phyloP scores from a whole-genome alignment of 2,329 filamentous ascomycete species.

The Torrubiella hemipterigena region DNA sequence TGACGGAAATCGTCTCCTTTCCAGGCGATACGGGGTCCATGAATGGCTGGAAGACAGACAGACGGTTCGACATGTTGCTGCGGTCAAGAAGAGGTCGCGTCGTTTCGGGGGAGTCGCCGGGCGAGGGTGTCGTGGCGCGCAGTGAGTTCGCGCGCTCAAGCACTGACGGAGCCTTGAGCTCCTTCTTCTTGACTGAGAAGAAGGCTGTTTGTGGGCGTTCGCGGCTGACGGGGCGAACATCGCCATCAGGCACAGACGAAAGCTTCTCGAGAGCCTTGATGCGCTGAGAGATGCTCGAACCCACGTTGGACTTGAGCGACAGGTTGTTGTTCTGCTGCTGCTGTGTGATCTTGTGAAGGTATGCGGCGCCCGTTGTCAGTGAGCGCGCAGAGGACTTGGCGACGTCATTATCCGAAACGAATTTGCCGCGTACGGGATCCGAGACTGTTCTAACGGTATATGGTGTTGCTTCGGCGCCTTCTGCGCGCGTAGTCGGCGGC shows the following conservation, averaged over 20 bases:
- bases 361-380: constrained; percentile 44
- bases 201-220: constrained; percentile 41
- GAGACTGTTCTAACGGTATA: constrained; percentile 35
- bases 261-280: constrained; percentile 89
- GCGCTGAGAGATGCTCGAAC: constrained; percentile 82
- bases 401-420: constrained; percentile 32
- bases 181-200: constrained; percentile 44
- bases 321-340: constrained; percentile 37
- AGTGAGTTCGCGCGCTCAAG: constrained; percentile 28
- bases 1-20: constrained; percentile 75
- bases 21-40: constrained; percentile 21
- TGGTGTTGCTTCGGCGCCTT: background rate
- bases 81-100: constrained; percentile 27
- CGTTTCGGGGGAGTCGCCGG: constrained; percentile 34
- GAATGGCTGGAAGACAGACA: constrained; percentile 41
- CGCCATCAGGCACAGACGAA: constrained; percentile 26
- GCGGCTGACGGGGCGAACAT: constrained; percentile 13
- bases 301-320: constrained; percentile 61
- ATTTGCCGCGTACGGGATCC: constrained; percentile 28
- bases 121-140: constrained; percentile 16
- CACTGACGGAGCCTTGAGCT: constrained; percentile 33
- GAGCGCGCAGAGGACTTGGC: constrained; percentile 36
- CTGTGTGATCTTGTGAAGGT: constrained; percentile 40
- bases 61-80: constrained; percentile 42
- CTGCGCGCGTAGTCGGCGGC: constrained; percentile 1